Conservation (phyloP, 352 stramenopile species). For the Globisporangium lucens region DNA sequence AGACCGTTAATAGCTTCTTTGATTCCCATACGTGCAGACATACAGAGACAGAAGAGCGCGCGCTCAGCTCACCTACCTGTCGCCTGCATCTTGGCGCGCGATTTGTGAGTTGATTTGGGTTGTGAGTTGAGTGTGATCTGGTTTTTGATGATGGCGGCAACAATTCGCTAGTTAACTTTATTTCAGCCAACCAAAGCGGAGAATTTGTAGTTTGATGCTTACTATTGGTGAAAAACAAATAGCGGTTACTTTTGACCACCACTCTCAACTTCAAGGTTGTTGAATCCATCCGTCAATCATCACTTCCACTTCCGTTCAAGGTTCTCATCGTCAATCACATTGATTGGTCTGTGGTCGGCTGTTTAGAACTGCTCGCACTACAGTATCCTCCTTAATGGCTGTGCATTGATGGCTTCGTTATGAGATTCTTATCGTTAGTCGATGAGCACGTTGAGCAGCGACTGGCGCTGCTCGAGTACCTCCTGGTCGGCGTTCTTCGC, state of each 20-base stretch:
- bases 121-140: background rate
- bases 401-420: no score
- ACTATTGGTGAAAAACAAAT: background rate
- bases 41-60: background rate
- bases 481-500: slow-evolving; percentile 59
- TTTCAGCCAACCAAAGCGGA: background rate
- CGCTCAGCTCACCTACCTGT: background rate
- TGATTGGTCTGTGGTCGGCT: no score
- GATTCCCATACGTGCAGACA: background rate
- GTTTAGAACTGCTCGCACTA: no score
- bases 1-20: background rate
- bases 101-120: background rate
- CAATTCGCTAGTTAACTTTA: background rate
- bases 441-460: slow-evolving; percentile 61
- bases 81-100: background rate
- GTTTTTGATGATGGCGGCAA: background rate
- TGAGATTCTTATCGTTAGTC: slow-evolving; percentile 28
- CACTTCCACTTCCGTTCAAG: no score
- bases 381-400: no score
- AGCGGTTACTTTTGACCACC: background rate
- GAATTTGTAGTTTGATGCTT: background rate
- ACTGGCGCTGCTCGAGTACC: slow-evolving; percentile 72
- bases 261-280: background rate
- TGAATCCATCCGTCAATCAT: no score
- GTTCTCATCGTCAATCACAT: no score